phyloP scores from a whole-genome alignment of 768 basidiomycete species.

The Leccinum variicolor region DNA sequence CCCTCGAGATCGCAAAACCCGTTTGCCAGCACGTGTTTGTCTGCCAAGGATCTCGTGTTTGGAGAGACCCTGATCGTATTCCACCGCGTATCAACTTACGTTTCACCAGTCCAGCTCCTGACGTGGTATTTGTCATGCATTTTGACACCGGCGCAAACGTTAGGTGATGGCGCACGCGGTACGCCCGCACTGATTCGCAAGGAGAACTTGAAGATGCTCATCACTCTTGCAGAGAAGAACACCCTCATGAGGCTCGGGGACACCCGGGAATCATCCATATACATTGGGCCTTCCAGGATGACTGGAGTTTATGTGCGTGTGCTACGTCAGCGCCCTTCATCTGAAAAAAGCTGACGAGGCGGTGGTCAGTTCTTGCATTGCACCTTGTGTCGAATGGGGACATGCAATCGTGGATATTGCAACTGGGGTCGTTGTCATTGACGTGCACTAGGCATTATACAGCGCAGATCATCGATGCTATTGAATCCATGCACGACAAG shows the following conservation, averaged over 20 bases:
- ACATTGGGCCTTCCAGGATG: conserved; percentile 84
- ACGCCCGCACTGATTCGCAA: conserved; percentile 61
- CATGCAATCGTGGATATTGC: conserved; percentile 67
- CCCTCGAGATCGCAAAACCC: conserved; percentile 39
- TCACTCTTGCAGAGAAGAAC: conserved; percentile 76
- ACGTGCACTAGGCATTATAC: conserved; percentile 78
- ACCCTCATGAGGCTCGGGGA: conserved; percentile 62
- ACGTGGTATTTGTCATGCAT: too few relatives aligned
- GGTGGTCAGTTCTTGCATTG: conserved; percentile 68
- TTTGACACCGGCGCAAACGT: neutral
- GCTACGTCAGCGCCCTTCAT: neutral
- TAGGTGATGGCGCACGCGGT: conserved; percentile 26
- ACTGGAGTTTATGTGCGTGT: conserved; percentile 75
- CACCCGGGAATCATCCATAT: conserved; percentile 78
- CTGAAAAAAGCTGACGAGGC: conserved; percentile 5
- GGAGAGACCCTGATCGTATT: conserved; percentile 74
- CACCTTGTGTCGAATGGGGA: conserved; percentile 77
- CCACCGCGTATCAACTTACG: conserved; percentile 46
- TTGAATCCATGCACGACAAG: conserved; percentile 87
- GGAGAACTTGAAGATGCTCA: conserved; percentile 57
- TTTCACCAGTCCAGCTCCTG: neutral
- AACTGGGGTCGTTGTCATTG: conserved; percentile 80
- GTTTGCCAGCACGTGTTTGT: conserved; percentile 42
- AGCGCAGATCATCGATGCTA: conserved; percentile 85
- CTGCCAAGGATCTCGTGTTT: conserved; percentile 67